phyloP scores from a whole-genome alignment of 2,329 filamentous ascomycete species.

The Drechslerella dactyloides region DNA sequence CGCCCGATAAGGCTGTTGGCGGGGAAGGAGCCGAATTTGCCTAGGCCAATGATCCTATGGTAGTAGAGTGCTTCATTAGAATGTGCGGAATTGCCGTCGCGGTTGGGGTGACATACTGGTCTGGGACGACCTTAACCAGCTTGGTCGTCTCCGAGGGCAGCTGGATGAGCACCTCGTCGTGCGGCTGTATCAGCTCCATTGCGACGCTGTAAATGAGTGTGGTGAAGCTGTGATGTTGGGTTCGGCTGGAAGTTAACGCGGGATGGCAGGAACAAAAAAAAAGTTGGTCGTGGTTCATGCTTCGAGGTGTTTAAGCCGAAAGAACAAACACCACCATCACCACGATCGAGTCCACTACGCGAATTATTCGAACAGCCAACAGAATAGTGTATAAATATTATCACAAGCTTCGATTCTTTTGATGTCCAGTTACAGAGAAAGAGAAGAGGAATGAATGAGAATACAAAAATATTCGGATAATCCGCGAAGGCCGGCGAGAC shows the following conservation, averaged over 20 bases:
- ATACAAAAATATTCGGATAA: constrained; percentile 47
- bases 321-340: no score
- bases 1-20: constrained; percentile 89
- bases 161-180: constrained; percentile 64
- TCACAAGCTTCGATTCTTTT: not conserved
- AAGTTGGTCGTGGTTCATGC: constrained; percentile 5
- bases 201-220: not conserved
- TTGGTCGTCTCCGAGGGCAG: constrained; percentile 67
- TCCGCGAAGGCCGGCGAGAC: constrained; percentile 12
- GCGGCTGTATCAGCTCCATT: constrained; percentile 62
- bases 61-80: constrained; percentile 6
- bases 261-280: not conserved
- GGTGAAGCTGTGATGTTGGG: constrained; percentile 14
- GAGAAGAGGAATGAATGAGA: constrained; percentile 30
- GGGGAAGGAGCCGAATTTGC: constrained; percentile 90
- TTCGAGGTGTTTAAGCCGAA: constrained; percentile 36
- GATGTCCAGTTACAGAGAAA: not conserved
- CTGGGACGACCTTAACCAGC: constrained; percentile 67
- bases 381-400: no score
- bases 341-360: no score
- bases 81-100: not conserved
- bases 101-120: constrained; percentile 65
- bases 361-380: no score
- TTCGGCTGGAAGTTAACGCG: not conserved
- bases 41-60: constrained; percentile 78